Base-by-base conservation (phyloP, 345 rosid genomes). In the Excoecaria cochinchinensis region DNA sequence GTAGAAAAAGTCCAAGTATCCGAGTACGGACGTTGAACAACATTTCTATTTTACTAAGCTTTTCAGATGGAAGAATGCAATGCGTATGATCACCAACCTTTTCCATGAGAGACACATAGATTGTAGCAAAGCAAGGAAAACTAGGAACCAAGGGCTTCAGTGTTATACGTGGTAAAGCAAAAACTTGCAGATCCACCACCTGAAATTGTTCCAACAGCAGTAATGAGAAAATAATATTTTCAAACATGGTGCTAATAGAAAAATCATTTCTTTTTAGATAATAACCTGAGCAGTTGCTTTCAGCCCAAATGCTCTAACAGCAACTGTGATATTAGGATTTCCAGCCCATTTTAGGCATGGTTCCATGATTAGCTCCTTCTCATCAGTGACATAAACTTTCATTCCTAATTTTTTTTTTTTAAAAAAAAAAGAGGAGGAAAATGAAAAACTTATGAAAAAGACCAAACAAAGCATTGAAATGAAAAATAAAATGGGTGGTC, bases 311-410 rank as follows among this genome's bases (percentile, higher is more conserved):
- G 99, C 99, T 82, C 87, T 95, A 72, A 90, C 86, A 72, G 89
- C 93, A 78, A 93, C 74, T 42, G 83, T 85, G 72, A 95, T 71
- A 70, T 95, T 86, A 61, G 99, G 97, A 82, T 95, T 95, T 78
- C 86, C 99, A 40, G 97, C 99, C 98, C 97, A 95, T 80, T 93
- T 95, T 67, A 93, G 21, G 77, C 80, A 84, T 21, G 99, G 98
- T 74, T 95, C 97, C 99, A 91, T 93, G 24, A 95, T 95, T 84
- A 93, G 73, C 88, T 95, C 98, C 77, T 95, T 95, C 89, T 95
- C 99, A 48, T 90, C 99, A 3, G 98, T 95, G 67, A 82, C 86
- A 81, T 89, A 95, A 50, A 90, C 99, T 86, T 95, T 95, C 98
- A 93, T 95, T 59, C 99, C 97, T 94, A 78, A 40, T 44, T 31